Evolutionary conservation across 2,329 filamentous ascomycete genomes (phyloP).

Genomic region (Verticillium tricorpus): DNA sequence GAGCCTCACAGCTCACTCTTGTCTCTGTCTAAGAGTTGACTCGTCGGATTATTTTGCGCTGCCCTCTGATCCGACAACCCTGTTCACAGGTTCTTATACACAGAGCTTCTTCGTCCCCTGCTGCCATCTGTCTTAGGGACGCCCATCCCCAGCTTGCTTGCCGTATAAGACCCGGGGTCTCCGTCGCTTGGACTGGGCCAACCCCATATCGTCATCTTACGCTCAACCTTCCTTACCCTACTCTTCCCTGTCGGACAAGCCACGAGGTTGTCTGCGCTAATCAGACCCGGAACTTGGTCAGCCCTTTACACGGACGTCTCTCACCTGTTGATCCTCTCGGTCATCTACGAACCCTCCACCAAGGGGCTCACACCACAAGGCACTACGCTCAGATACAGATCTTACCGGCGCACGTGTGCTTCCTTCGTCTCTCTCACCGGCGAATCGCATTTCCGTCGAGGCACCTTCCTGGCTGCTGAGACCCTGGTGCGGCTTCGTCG

Average conservation of each 20-base stretch:
- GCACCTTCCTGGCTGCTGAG: slow-evolving; percentile 20
- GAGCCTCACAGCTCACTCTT: neutral
- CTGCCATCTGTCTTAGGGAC: neutral
- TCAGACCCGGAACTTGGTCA: neutral
- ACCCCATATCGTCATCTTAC: neutral
- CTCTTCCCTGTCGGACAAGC: neutral
- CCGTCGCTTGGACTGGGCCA: neutral
- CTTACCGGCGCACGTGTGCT: slow-evolving; percentile 6
- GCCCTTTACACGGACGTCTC: neutral
- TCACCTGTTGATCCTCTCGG: neutral
- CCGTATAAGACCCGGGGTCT: neutral
- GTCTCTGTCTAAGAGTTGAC: neutral
- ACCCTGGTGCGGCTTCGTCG: slow-evolving; percentile 37
- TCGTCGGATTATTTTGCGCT: neutral
- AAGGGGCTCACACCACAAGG: neutral
- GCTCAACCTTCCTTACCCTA: neutral
- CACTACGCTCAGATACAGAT: slow-evolving; percentile 5
- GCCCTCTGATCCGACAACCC: neutral
- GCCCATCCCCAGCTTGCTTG: neutral
- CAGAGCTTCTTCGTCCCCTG: neutral
- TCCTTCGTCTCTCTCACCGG: slow-evolving; percentile 4
- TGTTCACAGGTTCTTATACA: neutral
- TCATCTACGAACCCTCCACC: neutral
- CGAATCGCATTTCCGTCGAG: slow-evolving; percentile 14
- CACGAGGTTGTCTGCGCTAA: neutral